Evolutionary conservation across 768 basidiomycete genomes (phyloP).

Genomic region (Cyclocybe cylindracea): DNA sequence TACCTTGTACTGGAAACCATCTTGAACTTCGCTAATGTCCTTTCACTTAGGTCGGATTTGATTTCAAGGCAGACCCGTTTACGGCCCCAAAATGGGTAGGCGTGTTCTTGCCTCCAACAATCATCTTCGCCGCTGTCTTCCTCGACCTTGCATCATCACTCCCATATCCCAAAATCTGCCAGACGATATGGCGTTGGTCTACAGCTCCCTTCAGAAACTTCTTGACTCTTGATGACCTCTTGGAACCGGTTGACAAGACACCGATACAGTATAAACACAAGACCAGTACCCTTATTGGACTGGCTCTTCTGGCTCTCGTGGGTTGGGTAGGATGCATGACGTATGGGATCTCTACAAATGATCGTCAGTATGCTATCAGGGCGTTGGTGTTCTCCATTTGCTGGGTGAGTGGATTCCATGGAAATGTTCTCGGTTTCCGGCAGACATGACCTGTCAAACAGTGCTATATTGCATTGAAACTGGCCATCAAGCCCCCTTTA

Average conservation of each 20-base stretch:
- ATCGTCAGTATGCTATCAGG: conserved; percentile 19
- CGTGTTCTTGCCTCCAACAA: conserved; percentile 23
- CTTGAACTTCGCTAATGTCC: conserved; percentile 4
- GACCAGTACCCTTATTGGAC: conserved; percentile 30
- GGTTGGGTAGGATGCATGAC: conserved; percentile 45
- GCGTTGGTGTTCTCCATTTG: conserved; percentile 37
- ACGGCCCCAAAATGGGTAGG: conserved; percentile 17
- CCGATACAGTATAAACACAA: conserved; percentile 28
- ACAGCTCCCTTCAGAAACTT: conserved; percentile 53
- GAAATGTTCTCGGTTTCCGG: conserved; percentile 1
- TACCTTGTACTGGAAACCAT: not conserved
- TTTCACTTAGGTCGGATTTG: conserved; percentile 10
- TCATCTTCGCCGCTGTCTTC: conserved; percentile 31
- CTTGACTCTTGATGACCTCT: conserved; percentile 51
- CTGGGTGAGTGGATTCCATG: conserved; percentile 46
- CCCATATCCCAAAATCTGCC: conserved; percentile 26
- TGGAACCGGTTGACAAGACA: conserved; percentile 34
- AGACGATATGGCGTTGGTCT: conserved; percentile 18
- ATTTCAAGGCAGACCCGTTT: conserved; percentile 12
- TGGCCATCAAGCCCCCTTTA: conserved; percentile 39
- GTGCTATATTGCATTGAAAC: conserved; percentile 44
- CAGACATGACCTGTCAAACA: conserved; percentile 19
- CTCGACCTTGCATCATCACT: conserved; percentile 26
- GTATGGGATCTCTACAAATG: conserved; percentile 29
- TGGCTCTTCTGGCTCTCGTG: conserved; percentile 39